Evolutionary conservation across 2,329 filamentous ascomycete genomes (phyloP).

Genomic region (Trichophyton equinum): DNA sequence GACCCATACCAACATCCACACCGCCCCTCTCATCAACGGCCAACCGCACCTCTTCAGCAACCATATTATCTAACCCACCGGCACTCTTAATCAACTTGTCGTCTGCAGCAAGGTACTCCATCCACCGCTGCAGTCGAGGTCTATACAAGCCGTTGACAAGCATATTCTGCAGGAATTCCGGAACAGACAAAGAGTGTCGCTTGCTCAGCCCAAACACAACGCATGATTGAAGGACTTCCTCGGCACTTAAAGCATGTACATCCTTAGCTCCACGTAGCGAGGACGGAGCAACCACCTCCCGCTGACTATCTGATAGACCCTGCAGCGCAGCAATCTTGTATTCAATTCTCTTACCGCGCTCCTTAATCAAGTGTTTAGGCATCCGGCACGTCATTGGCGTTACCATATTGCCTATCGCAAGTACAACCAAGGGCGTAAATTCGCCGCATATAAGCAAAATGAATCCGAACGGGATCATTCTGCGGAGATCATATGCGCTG

Average conservation of each 20-base stretch:
- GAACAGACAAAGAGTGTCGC: constrained; percentile 17
- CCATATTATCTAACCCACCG: constrained; percentile 49
- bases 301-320: constrained; percentile 14
- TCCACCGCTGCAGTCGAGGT: constrained; percentile 40
- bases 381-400: constrained; percentile 76
- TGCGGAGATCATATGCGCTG: constrained; percentile 58
- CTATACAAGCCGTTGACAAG: constrained; percentile 37
- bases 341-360: constrained; percentile 42
- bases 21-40: constrained; percentile 58
- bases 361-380: constrained; percentile 55
- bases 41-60: constrained; percentile 51
- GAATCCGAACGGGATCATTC: constrained; percentile 65
- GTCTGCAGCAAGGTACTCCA: constrained; percentile 57
- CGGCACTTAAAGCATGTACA: constrained; percentile 11
- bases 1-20: constrained; percentile 21
- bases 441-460: constrained; percentile 71
- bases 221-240: constrained; percentile 24
- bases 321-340: constrained; percentile 21
- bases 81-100: constrained; percentile 53
- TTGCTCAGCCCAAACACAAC: constrained; percentile 24
- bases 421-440: constrained; percentile 68
- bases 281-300: constrained; percentile 3
- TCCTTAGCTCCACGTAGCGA: constrained; percentile 3
- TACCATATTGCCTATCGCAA: constrained; percentile 53
- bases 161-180: constrained; percentile 27